phyloP scores from a whole-genome alignment of 1,284 basidiomycete species.

The Neonothopanus nambi region DNA sequence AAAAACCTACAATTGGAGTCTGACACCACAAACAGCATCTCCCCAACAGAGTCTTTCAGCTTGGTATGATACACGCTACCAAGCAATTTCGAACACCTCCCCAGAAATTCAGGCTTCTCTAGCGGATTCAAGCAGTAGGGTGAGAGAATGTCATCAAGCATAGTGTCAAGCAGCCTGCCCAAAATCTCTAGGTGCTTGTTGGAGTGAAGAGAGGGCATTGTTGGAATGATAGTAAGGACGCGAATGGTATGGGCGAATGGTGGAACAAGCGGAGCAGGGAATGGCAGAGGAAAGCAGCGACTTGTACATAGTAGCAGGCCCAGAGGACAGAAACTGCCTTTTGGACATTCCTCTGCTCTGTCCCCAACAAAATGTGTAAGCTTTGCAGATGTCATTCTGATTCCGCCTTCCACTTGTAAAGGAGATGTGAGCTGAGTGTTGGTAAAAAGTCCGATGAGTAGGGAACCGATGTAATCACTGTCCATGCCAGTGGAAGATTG shows the following conservation, averaged over 20 bases:
- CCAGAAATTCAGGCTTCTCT: conserved; percentile 71
- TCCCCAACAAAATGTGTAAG: no score
- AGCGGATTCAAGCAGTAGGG: conserved; percentile 67
- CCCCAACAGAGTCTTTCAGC: conserved; percentile 77
- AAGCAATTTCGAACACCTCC: conserved; percentile 78
- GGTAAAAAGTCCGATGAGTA: no score
- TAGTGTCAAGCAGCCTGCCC: conserved; percentile 34
- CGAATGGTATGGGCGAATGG: conserved; percentile 57
- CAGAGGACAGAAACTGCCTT: no score
- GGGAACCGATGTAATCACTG: no score
- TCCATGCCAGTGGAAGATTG: no score
- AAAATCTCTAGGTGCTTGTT: conserved; percentile 36
- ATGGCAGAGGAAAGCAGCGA: conserved; percentile 58
- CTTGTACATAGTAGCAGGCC: no score
- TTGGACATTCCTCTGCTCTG: no score
- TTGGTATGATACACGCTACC: conserved; percentile 69
- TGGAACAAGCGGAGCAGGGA: no score
- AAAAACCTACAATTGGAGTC: conserved; percentile 52
- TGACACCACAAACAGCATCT: conserved; percentile 81
- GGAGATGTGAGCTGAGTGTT: no score
- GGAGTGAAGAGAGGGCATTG: conserved; percentile 35
- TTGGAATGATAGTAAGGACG: conserved; percentile 57
- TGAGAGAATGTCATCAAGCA: conserved; percentile 63
- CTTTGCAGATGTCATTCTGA: no score
- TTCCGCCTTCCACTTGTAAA: no score